Evolutionary conservation across 1,284 basidiomycete species (phyloP).

Genomic region (Tausonia pullulans): DNA sequence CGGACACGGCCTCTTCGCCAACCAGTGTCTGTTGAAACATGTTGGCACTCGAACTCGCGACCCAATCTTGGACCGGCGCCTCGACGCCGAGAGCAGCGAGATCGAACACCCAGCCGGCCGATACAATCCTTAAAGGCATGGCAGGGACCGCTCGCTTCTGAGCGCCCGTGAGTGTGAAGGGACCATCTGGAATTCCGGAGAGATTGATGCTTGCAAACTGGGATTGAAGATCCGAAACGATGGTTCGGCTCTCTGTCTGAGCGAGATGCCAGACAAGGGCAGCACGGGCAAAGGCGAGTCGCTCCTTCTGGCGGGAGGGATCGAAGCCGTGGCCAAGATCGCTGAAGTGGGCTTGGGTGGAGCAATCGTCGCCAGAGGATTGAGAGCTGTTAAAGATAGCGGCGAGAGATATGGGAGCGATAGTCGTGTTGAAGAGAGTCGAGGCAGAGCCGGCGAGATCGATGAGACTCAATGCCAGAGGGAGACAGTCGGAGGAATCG

Average conservation of each 20-base stretch:
- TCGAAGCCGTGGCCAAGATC: constrained; percentile 46
- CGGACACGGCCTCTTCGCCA: constrained; percentile 32
- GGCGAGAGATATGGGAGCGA: constrained; percentile 39
- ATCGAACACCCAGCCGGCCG: constrained; percentile 47
- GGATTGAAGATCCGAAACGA: constrained; percentile 23
- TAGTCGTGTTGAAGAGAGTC: constrained; percentile 41
- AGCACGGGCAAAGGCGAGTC: constrained; percentile 47
- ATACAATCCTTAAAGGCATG: constrained; percentile 36
- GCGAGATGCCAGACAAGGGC: constrained; percentile 50
- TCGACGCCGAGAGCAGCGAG: constrained; percentile 47
- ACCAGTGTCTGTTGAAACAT: constrained; percentile 41
- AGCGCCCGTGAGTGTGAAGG: too few species aligned
- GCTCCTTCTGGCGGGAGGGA: constrained; percentile 37
- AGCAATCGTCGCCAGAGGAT: constrained; percentile 38
- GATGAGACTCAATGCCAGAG: constrained; percentile 45
- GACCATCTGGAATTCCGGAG: constrained; percentile 32
- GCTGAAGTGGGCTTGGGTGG: constrained; percentile 44
- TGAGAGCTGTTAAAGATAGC: constrained; percentile 43
- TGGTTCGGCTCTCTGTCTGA: constrained; percentile 40
- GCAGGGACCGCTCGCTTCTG: constrained; percentile 24
- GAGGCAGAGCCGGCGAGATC: constrained; percentile 44
- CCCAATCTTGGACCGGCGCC: constrained; percentile 40
- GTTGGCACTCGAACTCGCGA: constrained; percentile 40
- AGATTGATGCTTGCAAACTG: neutral
- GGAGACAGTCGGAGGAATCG: constrained; percentile 38